Base-by-base conservation (phyloP, 2,329 filamentous ascomycete genomes). In the Beauveria brongniartii region DNA sequence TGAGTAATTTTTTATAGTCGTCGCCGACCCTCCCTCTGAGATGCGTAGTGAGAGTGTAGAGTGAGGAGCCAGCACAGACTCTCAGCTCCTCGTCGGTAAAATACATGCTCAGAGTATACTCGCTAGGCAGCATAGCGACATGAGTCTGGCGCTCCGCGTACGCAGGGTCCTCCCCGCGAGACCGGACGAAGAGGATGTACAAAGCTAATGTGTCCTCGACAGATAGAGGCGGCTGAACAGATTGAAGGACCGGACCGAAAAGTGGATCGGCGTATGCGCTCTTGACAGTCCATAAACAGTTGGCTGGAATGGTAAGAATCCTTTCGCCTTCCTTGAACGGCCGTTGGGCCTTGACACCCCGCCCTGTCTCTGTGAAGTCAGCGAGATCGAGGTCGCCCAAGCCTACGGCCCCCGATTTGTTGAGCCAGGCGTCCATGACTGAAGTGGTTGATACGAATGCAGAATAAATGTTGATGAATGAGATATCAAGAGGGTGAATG, bases 41-140 rank as follows among this genome's bases (percentile, higher is more conserved):
- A 56, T 71, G 70, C 64, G 67, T 68, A 43, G 71, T 73, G 64
- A 72, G 62, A 24, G 68, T 67, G 63, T 70, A 70, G 43, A 73
- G 66, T 65, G 71, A 72, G 37, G 66, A 67, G 61, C 70, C 71
- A 47, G 66, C 67, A 64, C 70, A 73, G 63, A 71, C 69, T 65
- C 69, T 64, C 63, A 72, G 63, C 64, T 73, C 69, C 28, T 71
- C 68, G 14, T 73, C 65, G 7, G 65, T 64, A 63, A 73, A 73
- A 63, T 72, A 72, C 61, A 73, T 71, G 64, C 70, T 73, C 62
- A 68, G 67, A 59, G 67, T 69, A 67, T 73, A 73, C 61, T 64
- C 70, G 55, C 63, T 61, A 62, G 71, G 70, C 50, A 73, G 61
- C 61, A 64, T 67, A 34, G 67, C 67, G 52, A 73, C 62, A 67